A percentile compares a stretch with the other conserved stretches of the same genome.
phyloP scores from a whole-genome alignment of 129 eudicot genomes.

The Pseudognaphalium luteoalbum region DNA sequence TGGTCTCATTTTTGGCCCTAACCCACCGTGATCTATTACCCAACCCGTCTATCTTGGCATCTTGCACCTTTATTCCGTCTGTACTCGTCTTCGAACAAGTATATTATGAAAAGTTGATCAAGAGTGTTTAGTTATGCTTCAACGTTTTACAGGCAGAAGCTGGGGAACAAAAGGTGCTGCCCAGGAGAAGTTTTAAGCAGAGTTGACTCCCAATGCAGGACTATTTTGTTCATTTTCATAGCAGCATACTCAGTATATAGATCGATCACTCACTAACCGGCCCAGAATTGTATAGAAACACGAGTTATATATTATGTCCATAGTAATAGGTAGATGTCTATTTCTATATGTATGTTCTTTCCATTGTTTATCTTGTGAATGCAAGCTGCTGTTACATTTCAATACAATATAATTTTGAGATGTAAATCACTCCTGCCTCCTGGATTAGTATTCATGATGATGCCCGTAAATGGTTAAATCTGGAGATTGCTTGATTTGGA shows the following conservation, averaged over 20 bases:
- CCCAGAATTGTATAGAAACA: conserved; percentile 15
- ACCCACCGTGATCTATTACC: no score
- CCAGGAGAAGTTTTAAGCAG: conserved; percentile 24
- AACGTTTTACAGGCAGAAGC: conserved; percentile 29
- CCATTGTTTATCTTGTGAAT: neutral
- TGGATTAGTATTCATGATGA: neutral
- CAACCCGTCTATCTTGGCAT: no score
- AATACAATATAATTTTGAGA: neutral
- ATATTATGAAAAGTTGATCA: no score
- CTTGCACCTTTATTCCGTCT: neutral
- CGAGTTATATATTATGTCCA: conserved; percentile 20
- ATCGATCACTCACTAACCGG: neutral
- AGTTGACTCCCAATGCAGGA: neutral
- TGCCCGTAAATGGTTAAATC: no score
- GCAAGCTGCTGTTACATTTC: neutral
- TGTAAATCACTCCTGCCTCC: neutral
- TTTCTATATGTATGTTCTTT: neutral
- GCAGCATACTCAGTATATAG: conserved; percentile 11
- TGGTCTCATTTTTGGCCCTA: neutral
- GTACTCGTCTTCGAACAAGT: neutral
- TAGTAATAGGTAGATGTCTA: conserved; percentile 23
- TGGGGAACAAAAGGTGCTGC: conserved; percentile 20
- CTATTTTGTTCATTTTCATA: neutral
- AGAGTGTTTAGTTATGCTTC: neutral
- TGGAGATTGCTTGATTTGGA: no score